These are phyloP conservation scores for Hansfordia pulvinata DNA, from an alignment of 2,329 filamentous ascomycete species.

Conservation along the genomic window DNA sequence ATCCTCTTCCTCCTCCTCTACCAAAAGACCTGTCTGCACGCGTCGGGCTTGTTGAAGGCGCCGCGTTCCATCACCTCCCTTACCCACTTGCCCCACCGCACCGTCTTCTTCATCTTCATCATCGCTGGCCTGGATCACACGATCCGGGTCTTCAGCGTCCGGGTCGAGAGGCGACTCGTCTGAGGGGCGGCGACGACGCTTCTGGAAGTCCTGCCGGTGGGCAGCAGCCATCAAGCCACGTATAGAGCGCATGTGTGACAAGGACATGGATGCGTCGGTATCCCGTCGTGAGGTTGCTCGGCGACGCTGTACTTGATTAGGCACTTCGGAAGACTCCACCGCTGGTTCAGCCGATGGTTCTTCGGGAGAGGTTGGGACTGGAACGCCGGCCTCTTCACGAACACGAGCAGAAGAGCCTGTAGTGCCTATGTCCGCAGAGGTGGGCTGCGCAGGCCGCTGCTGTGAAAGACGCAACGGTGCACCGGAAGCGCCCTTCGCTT, in stretches of 20 bases:
- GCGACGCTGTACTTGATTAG: slow-evolving; percentile 9
- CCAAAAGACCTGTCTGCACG: too few relatives aligned
- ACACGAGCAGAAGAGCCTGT: neutral
- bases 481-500: slow-evolving; percentile 4
- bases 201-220: slow-evolving; percentile 85
- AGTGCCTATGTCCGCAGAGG: neutral
- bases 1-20: too few relatives aligned
- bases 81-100: too few relatives aligned
- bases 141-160: slow-evolving; percentile 20
- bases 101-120: slow-evolving; percentile 19
- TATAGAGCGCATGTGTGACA: slow-evolving; percentile 22
- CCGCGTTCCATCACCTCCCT: too few relatives aligned
- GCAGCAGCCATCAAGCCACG: slow-evolving; percentile 64
- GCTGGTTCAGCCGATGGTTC: too few relatives aligned
- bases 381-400: neutral
- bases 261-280: slow-evolving; percentile 8
- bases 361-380: too few relatives aligned
- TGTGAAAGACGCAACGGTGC: slow-evolving; percentile 2
- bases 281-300: too few relatives aligned
- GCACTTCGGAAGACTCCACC: slow-evolving; percentile 9
- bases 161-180: slow-evolving; percentile 18
- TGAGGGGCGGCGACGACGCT: slow-evolving; percentile 43
- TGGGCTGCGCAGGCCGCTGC: slow-evolving; percentile 1
- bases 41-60: too few relatives aligned
- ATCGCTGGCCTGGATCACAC: slow-evolving; percentile 18